A percentile compares a stretch with the other conserved stretches of the same genome.
Evolutionary conservation across 2,329 filamentous ascomycete genomes (phyloP).

Genomic region (Aspergillus phoenicis): DNA sequence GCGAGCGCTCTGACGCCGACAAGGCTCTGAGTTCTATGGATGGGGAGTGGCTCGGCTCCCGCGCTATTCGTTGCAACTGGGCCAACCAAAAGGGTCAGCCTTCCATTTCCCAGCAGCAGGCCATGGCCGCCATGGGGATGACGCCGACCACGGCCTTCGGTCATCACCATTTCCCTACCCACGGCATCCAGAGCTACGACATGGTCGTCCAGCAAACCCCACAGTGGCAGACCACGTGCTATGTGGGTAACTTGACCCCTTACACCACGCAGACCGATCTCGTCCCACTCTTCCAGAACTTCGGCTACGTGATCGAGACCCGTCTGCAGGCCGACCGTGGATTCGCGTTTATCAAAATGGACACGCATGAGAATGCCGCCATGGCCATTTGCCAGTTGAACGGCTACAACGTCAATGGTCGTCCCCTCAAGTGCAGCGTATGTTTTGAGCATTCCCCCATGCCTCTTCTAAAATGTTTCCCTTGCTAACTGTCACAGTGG

Average conservation of each 20-base stretch:
- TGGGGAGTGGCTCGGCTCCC: slow-evolving; percentile 96
- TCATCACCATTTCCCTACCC: slow-evolving; percentile 96
- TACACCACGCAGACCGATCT: slow-evolving; percentile 97
- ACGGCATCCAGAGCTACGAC: slow-evolving; percentile 95
- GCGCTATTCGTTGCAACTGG: slow-evolving; percentile 99
- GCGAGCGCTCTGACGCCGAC: slow-evolving; percentile 89
- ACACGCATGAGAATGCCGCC: slow-evolving; percentile 94
- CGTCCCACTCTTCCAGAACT: slow-evolving; percentile 98
- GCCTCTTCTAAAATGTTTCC: slow-evolving; percentile 34
- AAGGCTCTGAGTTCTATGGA: slow-evolving; percentile 98
- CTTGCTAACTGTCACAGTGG: slow-evolving; percentile 65
- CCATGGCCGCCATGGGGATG: slow-evolving; percentile 97
- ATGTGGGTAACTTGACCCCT: slow-evolving; percentile 95
- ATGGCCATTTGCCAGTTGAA: slow-evolving; percentile 98
- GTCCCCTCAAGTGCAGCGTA: slow-evolving; percentile 98
- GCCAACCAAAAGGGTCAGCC: slow-evolving; percentile 99
- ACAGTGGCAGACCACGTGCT: slow-evolving; percentile 97
- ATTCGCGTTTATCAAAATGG: slow-evolving; percentile 99
- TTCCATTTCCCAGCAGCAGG: slow-evolving; percentile 95
- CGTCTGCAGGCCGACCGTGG: slow-evolving; percentile 97
- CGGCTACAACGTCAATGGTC: slow-evolving; percentile 95
- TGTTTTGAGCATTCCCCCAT: slow-evolving; percentile 47
- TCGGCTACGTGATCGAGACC: slow-evolving; percentile 95
- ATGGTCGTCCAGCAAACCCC: slow-evolving; percentile 95
- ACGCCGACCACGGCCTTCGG: slow-evolving; percentile 95